Evolutionary conservation across 2,329 filamentous ascomycete species (phyloP), one percentile per base, ranked within the genome.

Genomic region (Aspergillus japonicus): DNA sequence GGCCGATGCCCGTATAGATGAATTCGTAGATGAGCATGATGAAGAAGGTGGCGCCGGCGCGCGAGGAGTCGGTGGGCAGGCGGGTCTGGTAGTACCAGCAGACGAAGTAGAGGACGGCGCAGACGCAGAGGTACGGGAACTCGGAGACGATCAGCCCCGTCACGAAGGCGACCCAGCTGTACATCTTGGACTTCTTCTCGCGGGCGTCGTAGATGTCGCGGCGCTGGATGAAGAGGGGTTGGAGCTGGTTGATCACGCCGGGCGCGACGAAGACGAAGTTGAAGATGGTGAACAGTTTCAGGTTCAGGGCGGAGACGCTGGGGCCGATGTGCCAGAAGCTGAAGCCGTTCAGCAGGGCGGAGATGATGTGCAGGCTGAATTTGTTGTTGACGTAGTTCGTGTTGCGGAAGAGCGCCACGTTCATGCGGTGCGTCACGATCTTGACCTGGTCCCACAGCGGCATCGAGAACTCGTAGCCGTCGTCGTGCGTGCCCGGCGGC

Each of bases 1-100:
- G 90, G 14, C 89, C 90, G 85, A 87, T 92, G 63, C 81, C 86
- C 21, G 82, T 84, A 72, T 87, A 84, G 78, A 91, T 89, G 21
- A 92, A 75, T 75, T 87, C 90, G 76, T 92, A 91, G 3, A 92
- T 81, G 64, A 92, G 73, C 14, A 85, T 86, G 84, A 93, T 90
- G 47, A 92, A 78, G 76, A 88, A 92, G 2, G 86, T 83, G 65
- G 65, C 66, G 2, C 73, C 73, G 7, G 73, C 66, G 21, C 67
- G 69, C 64, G 67, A 64, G 33, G 83, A 82, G 52, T 88, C 82
- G 1, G 79, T 79, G 0, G 89, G 86, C 1, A 92, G 78, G 0
- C 89, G 89, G 1, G 85, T 83, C 0, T 89, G 83, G 71, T 83
- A 92, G 75, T 92, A 91, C 87, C 88, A 91, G 0, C 89, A 77